A percentile compares a stretch with the other conserved stretches of the same genome.
Evolutionary conservation across 75 land plant genomes (phyloP).

Genomic region (Isoetes taiwanensis): DNA sequence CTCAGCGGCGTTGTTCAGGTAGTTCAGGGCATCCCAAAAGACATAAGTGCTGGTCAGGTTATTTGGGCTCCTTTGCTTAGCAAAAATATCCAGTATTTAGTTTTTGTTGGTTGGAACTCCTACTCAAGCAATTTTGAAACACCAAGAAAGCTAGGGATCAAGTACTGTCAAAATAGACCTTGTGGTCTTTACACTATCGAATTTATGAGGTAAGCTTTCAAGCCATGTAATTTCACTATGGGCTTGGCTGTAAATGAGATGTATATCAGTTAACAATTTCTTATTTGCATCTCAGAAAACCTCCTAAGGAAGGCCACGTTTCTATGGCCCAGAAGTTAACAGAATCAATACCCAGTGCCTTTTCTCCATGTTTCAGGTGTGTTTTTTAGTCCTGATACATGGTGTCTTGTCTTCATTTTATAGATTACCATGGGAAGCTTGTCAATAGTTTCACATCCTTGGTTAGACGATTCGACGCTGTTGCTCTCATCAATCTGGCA

Average conservation of each 20-base stretch:
- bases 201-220: too few relatives aligned
- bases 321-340: slow-evolving; percentile 51
- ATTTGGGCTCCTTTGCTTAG: slow-evolving; percentile 61
- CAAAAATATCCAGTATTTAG: slow-evolving; percentile 24
- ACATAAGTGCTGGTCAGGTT: slow-evolving; percentile 83
- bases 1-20: slow-evolving; percentile 63
- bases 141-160: slow-evolving; percentile 78
- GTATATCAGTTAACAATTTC: too few relatives aligned
- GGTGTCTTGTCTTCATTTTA: slow-evolving; percentile 48
- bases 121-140: slow-evolving; percentile 20
- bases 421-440: slow-evolving; percentile 73
- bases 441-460: slow-evolving; percentile 60
- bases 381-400: neutral
- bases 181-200: slow-evolving; percentile 67
- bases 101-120: slow-evolving; percentile 92
- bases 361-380: slow-evolving; percentile 75
- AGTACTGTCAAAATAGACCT: slow-evolving; percentile 84
- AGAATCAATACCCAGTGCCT: slow-evolving; percentile 54
- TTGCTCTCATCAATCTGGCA: slow-evolving; percentile 65
- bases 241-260: too few relatives aligned
- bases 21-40: slow-evolving; percentile 47
- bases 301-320: too few relatives aligned
- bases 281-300: too few relatives aligned
- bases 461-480: slow-evolving; percentile 62
- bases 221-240: too few relatives aligned